phyloP scores from a whole-genome alignment of 1,284 basidiomycete genomes.

The Ceratobasidium sp. region DNA sequence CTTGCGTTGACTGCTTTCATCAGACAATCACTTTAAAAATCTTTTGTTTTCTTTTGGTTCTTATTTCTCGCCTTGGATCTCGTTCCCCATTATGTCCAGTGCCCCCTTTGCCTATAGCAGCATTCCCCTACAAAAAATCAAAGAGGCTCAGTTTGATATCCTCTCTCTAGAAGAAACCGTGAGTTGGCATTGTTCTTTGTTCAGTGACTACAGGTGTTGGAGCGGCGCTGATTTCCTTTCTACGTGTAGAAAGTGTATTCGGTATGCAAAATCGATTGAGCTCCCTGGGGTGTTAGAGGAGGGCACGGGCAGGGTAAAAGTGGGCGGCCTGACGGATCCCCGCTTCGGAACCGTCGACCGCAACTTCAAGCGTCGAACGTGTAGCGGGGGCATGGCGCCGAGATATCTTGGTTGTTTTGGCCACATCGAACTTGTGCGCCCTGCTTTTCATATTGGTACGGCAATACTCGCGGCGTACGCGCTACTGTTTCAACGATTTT shows the following conservation, averaged over 20 bases:
- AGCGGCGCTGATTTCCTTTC: conserved; percentile 47
- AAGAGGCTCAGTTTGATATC: conserved; percentile 99
- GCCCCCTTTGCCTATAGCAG: conserved; percentile 83
- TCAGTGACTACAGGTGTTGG: conserved; percentile 42
- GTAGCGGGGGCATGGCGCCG: conserved; percentile 93
- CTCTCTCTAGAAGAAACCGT: conserved; percentile 99
- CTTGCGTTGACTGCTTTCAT: conserved; percentile 31
- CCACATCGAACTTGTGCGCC: conserved; percentile 96
- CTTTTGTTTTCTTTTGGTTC: conserved; percentile 21
- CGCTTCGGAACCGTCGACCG: conserved; percentile 98
- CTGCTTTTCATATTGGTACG: conserved; percentile 93
- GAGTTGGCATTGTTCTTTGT: conserved; percentile 59
- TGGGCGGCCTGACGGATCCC: conserved; percentile 96
- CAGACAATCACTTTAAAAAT: conserved; percentile 33
- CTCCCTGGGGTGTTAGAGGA: conserved; percentile 99
- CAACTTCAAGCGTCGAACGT: conserved; percentile 99
- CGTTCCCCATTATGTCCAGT: conserved; percentile 27
- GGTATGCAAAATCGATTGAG: conserved; percentile 91
- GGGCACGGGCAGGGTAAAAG: conserved; percentile 85
- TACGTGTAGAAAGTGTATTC: conserved; percentile 90
- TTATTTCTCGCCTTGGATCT: conserved; percentile 22
- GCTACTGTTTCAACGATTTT: neutral
- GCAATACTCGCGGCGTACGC: conserved; percentile 5
- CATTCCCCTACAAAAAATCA: conserved; percentile 93
- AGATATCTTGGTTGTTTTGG: conserved; percentile 99